phyloP scores from a whole-genome alignment of 2,329 filamentous ascomycete genomes.

The Aspergillus tamarii region DNA sequence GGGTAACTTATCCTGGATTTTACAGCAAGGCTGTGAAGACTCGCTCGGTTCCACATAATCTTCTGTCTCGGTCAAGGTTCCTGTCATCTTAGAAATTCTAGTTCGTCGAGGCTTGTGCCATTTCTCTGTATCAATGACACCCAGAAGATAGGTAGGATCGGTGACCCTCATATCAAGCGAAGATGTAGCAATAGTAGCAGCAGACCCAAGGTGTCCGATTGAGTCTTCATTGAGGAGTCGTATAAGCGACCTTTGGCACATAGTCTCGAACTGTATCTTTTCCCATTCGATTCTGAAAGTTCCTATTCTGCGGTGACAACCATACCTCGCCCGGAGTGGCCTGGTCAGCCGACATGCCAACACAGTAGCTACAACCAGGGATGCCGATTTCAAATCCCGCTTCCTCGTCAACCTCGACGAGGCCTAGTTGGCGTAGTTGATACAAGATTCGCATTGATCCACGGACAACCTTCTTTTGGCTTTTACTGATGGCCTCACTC shows the following conservation, averaged over 20 bases:
- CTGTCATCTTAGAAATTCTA: not conserved
- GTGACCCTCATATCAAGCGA: constrained; percentile 50
- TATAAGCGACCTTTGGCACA: too few species aligned
- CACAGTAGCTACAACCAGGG: constrained; percentile 52
- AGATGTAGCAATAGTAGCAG: constrained; percentile 52
- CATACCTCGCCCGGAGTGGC: constrained; percentile 48
- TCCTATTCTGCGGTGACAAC: constrained; percentile 52
- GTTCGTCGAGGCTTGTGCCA: constrained; percentile 3
- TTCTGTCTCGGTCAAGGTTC: not conserved
- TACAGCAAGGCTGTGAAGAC: constrained; percentile 8
- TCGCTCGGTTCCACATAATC: constrained; percentile 19
- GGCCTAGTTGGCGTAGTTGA: constrained; percentile 37
- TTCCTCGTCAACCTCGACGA: constrained; percentile 43
- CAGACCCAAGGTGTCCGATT: constrained; percentile 50
- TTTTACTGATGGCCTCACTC: constrained; percentile 30
- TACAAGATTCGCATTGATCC: constrained; percentile 46
- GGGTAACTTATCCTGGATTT: not conserved
- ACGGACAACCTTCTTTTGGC: constrained; percentile 46
- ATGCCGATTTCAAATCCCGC: constrained; percentile 49
- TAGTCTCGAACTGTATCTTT: constrained; percentile 30
- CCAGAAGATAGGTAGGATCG: constrained; percentile 39
- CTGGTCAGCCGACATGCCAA: constrained; percentile 48
- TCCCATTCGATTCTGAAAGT: constrained; percentile 53
- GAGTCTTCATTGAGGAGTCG: constrained; percentile 32
- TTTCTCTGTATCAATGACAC: constrained; percentile 32